Evolutionary conservation across 805 yeast genomes (phyloP).

Genomic region (Diddensiella transvaalensis): DNA sequence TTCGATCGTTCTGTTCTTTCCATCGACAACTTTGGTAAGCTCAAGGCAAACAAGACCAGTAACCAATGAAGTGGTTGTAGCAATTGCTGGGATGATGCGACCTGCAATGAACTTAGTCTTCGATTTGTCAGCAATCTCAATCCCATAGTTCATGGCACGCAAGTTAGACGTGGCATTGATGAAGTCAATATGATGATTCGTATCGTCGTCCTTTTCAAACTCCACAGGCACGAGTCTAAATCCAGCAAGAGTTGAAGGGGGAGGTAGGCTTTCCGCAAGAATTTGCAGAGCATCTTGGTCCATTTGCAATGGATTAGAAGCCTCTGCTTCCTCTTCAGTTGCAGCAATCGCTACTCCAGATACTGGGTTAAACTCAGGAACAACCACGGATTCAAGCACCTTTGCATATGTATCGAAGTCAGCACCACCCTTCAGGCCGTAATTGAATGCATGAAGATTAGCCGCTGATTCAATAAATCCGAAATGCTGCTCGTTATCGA

Average conservation of each 20-base stretch:
- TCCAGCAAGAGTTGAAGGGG: constrained; percentile 84
- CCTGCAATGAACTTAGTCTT: constrained; percentile 98
- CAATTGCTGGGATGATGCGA: constrained; percentile 97
- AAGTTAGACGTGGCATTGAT: constrained; percentile 94
- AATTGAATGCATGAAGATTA: constrained; percentile 82
- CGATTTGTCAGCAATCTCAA: constrained; percentile 82
- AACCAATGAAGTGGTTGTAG: constrained; percentile 97
- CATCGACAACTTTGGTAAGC: constrained; percentile 82
- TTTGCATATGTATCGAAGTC: constrained; percentile 48
- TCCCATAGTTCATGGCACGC: constrained; percentile 87
- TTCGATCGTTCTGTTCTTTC: constrained; percentile 64
- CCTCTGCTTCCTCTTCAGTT: constrained; percentile 53
- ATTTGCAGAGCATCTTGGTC: constrained; percentile 64
- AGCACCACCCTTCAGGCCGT: constrained; percentile 77
- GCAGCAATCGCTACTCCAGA: constrained; percentile 77
- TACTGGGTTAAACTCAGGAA: constrained; percentile 71
- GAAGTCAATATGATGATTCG: constrained; percentile 94
- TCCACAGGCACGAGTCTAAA: constrained; percentile 85
- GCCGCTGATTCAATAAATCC: constrained; percentile 87
- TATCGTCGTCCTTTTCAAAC: constrained; percentile 96
- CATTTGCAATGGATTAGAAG: constrained; percentile 26
- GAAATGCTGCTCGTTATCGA: constrained; percentile 70
- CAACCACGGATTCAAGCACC: constrained; percentile 47
- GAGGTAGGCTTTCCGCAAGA: constrained; percentile 77
- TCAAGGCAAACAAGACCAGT: constrained; percentile 94